phyloP scores from a whole-genome alignment of 345 rosid genomes.

The Bruguiera parviflora region DNA sequence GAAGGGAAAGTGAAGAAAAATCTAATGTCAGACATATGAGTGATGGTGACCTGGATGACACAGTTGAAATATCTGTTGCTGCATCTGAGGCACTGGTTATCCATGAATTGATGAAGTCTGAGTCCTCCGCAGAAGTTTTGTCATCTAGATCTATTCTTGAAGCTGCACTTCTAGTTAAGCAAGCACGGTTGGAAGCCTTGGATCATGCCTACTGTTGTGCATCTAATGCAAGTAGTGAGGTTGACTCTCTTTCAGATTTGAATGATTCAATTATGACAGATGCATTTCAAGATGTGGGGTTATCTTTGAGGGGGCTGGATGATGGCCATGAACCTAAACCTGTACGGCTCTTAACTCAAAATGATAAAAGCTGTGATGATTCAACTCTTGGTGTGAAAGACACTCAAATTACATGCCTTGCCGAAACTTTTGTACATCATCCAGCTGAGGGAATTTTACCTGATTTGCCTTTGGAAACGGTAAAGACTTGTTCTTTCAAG shows the following conservation, averaged over 20 bases:
- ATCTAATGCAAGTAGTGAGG: slow-evolving; percentile 30
- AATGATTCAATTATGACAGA: slow-evolving; percentile 46
- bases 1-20: slow-evolving; percentile 17
- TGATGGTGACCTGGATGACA: slow-evolving; percentile 37
- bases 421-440: slow-evolving; percentile 19
- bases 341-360: slow-evolving; percentile 10
- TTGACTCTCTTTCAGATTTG: slow-evolving; percentile 36
- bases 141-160: slow-evolving; percentile 45
- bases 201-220: slow-evolving; percentile 23
- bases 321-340: slow-evolving; percentile 20
- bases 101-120: slow-evolving; percentile 43
- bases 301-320: slow-evolving; percentile 23
- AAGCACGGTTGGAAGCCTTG: slow-evolving; percentile 45
- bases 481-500: slow-evolving; percentile 18
- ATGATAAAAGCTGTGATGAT: slow-evolving; percentile 14
- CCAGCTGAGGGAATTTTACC: slow-evolving; percentile 21
- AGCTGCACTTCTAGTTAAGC: slow-evolving; percentile 52
- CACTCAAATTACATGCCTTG: slow-evolving; percentile 12
- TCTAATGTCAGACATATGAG: slow-evolving; percentile 18
- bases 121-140: slow-evolving; percentile 30
- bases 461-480: slow-evolving; percentile 28
- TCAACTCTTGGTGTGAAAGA: slow-evolving; percentile 12
- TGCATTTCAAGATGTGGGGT: slow-evolving; percentile 55
- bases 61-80: slow-evolving; percentile 57
- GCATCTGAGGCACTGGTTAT: slow-evolving; percentile 70